Evolutionary conservation across 164 flowering plant species (phyloP).

Genomic region (Malania oleifera): DNA sequence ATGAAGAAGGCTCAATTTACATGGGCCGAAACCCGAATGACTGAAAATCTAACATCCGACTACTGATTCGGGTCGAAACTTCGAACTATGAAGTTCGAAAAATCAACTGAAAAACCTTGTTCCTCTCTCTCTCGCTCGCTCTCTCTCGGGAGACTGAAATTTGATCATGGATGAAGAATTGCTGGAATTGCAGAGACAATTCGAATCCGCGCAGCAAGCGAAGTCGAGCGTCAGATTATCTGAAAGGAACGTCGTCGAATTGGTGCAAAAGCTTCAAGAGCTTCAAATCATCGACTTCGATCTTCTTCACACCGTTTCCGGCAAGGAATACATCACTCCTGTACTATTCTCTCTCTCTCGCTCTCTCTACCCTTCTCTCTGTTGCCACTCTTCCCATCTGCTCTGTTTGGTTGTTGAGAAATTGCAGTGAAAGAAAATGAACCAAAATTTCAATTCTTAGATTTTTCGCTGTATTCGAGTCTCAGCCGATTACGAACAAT

Average conservation of each 20-base stretch:
- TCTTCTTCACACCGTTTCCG: slow-evolving; percentile 89
- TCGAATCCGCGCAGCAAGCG: slow-evolving; percentile 88
- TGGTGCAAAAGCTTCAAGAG: slow-evolving; percentile 85
- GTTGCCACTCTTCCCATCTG: background rate
- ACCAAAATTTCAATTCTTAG: too few species aligned
- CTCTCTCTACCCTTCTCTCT: background rate
- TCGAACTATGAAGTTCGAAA: background rate
- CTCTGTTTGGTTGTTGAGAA: slow-evolving; percentile 1
- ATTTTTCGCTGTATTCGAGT: background rate
- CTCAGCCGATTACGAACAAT: too few species aligned
- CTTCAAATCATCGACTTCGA: slow-evolving; percentile 87
- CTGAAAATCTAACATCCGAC: too few species aligned
- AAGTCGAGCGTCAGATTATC: slow-evolving; percentile 85
- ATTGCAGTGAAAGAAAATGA: background rate
- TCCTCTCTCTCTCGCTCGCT: background rate
- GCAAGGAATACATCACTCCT: slow-evolving; percentile 93
- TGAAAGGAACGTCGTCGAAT: slow-evolving; percentile 89
- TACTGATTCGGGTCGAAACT: too few species aligned
- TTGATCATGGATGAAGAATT: slow-evolving; percentile 75
- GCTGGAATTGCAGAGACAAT: slow-evolving; percentile 83
- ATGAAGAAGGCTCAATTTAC: too few species aligned
- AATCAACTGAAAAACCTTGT: background rate
- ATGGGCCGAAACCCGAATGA: too few species aligned
- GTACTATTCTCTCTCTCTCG: slow-evolving; percentile 27
- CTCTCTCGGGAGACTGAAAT: too few species aligned